Evolutionary conservation across 495 filamentous ascomycete species (phyloP).

Genomic region (Trypethelium eluteriae): DNA sequence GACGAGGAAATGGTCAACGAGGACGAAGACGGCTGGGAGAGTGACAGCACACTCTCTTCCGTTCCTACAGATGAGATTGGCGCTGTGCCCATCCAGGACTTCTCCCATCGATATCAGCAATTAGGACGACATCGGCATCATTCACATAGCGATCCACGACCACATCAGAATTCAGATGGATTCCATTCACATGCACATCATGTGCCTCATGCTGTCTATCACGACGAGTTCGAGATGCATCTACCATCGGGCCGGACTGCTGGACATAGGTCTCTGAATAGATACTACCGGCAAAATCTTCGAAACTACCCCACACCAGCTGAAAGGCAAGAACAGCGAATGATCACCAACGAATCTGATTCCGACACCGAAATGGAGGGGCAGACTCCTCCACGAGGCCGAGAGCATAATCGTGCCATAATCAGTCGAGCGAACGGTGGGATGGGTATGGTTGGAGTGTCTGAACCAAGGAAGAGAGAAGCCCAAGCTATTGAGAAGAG

Average conservation of each 20-base stretch:
- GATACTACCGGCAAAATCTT: slow-evolving; percentile 88
- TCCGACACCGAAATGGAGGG: slow-evolving; percentile 40
- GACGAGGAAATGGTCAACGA: slow-evolving; percentile 32
- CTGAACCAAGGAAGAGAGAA: slow-evolving; percentile 59
- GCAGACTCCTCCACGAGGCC: slow-evolving; percentile 30
- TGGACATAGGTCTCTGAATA: slow-evolving; percentile 77
- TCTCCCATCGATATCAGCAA: slow-evolving; percentile 51
- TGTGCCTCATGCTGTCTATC: slow-evolving; percentile 60
- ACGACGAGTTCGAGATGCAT: slow-evolving; percentile 87
- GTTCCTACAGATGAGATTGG: slow-evolving; percentile 69
- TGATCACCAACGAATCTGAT: slow-evolving; percentile 34
- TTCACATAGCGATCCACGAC: slow-evolving; percentile 51
- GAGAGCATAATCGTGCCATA: slow-evolving; percentile 52
- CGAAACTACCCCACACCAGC: slow-evolving; percentile 66
- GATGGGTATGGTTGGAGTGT: slow-evolving; percentile 66
- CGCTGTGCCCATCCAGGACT: slow-evolving; percentile 60
- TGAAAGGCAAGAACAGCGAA: slow-evolving; percentile 46
- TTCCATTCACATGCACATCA: slow-evolving; percentile 63
- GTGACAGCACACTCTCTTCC: slow-evolving; percentile 75
- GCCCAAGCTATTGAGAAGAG: slow-evolving; percentile 57
- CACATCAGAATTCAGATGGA: slow-evolving; percentile 61
- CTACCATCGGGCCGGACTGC: slow-evolving; percentile 86
- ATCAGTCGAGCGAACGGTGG: slow-evolving; percentile 62
- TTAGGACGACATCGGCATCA: slow-evolving; percentile 59
- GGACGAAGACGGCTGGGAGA: slow-evolving; percentile 77